Base-by-base conservation (phyloP, 805 yeast genomes). In the Kodamaea leandrae region DNA sequence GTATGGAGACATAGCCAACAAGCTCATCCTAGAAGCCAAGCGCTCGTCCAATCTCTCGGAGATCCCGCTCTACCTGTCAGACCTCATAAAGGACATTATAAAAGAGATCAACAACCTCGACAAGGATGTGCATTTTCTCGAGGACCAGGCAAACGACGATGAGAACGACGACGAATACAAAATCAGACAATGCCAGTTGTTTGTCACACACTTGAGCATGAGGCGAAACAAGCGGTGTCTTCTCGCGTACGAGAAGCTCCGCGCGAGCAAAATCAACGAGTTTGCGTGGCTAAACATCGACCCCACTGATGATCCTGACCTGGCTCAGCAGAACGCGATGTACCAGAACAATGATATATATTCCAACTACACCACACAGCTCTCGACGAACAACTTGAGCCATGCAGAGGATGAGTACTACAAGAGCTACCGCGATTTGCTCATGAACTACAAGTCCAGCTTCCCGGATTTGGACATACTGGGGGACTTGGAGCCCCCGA, bases 401-500 rank as follows among this genome's bases (percentile, higher is more conserved):
- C 88, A 83, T 44, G 70, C 80, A 29, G 99, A 93, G 55, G 86
- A 81, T 49, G 90, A 85, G 24, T 93, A 89, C 59, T 63, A 79
- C 46, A 77, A 80, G 41, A 75, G 75, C 20, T 90, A 88, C 58
- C 77, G 78, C 24, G 88, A 86, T 25, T 64, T 86, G 19, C 62
- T 88, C 17, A 78, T 86, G 19, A 85, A 82, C 46, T 80, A 83
- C 63, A 90, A 87, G 55, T 86, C 93, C 7, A 76, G 77, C 3
- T 79, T 87, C 63, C 76, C 86, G 0, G 96, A 89, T 49, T 64
- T 91, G 13, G 99, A 93, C 55, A 64, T 93, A 18, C 78, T 91
- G 20, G 98, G 97, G 0, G 80, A 86, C n/a, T 57, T 93, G 50
- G 86, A 77, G 16, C 99, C 99, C 0, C 98, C 99, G 1, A 77